Evolutionary conservation across 495 filamentous ascomycete genomes (phyloP).

Genomic region (Trichoderma erinaceum): DNA sequence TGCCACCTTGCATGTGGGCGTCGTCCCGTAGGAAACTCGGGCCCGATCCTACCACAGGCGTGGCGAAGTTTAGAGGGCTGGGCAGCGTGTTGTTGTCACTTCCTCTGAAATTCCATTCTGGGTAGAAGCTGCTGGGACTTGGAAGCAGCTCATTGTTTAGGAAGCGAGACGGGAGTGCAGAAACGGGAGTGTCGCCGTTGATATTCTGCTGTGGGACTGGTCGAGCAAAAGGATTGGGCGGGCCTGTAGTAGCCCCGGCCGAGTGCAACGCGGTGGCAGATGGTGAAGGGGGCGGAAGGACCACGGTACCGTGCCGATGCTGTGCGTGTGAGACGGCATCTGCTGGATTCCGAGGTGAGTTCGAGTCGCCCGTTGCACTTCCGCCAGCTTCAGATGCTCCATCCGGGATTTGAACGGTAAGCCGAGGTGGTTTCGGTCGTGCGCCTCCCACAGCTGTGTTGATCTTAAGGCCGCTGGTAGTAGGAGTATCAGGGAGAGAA

Average conservation of each 20-base stretch:
- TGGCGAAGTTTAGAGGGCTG: constrained; percentile 86
- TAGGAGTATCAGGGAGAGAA: constrained; percentile 55
- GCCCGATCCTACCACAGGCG: constrained; percentile 67
- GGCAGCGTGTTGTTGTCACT: constrained; percentile 76
- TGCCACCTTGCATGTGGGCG: constrained; percentile 3
- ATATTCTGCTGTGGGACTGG: constrained; percentile 63
- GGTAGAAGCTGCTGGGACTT: constrained; percentile 84
- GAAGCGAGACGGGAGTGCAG: constrained; percentile 89
- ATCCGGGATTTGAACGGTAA: constrained; percentile 92
- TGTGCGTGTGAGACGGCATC: constrained; percentile 36
- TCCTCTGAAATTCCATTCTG: constrained; percentile 72
- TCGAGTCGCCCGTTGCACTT: constrained; percentile 68
- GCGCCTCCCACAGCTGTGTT: constrained; percentile 49
- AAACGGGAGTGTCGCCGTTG: constrained; percentile 92
- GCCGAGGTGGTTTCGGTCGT: constrained; percentile 53
- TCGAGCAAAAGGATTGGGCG: constrained; percentile 91
- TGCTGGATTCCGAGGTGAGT: constrained; percentile 61
- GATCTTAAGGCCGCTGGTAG: constrained; percentile 59
- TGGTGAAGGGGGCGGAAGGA: constrained; percentile 89
- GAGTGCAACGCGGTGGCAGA: constrained; percentile 73
- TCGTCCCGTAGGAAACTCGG: constrained; percentile 61
- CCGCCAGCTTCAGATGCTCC: constrained; percentile 79
- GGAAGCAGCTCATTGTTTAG: constrained; percentile 78
- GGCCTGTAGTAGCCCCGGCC: constrained; percentile 83
- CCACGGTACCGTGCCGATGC: constrained; percentile 52